Evolutionary conservation across 129 eudicot species (phyloP).

Genomic region (Flaveria ramosissima): DNA sequence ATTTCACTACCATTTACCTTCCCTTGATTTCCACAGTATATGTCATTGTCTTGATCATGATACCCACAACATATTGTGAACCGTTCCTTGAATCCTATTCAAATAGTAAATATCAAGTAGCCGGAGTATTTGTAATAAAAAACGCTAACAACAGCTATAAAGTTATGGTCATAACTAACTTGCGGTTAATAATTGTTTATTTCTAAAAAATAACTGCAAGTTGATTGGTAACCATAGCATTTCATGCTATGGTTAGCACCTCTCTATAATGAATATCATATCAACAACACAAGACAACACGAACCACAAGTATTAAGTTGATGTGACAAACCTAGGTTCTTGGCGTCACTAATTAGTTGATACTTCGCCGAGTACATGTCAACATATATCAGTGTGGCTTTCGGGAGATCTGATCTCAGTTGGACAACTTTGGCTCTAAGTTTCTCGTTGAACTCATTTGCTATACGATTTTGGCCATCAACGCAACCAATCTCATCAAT

Average conservation of each 20-base stretch:
- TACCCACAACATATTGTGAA: constrained; percentile 67
- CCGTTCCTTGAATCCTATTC: constrained; percentile 62
- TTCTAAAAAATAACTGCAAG: neutral
- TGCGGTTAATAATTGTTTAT: neutral
- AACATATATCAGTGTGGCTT: constrained; percentile 64
- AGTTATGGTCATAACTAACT: neutral
- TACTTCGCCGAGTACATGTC: constrained; percentile 70
- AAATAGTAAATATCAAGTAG: neutral
- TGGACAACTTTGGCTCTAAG: constrained; percentile 52
- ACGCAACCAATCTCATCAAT: constrained; percentile 67
- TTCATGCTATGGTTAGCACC: neutral
- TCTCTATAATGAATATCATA: neutral
- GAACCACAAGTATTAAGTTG: neutral
- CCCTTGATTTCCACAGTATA: constrained; percentile 69
- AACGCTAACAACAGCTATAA: neutral
- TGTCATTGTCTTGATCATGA: constrained; percentile 45
- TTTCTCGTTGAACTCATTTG: constrained; percentile 61
- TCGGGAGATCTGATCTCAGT: constrained; percentile 51
- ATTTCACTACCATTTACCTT: constrained; percentile 55
- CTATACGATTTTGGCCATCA: constrained; percentile 47
- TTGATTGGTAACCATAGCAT: neutral
- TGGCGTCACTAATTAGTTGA: constrained; percentile 52
- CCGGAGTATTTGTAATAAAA: neutral
- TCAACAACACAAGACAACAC: too few relatives aligned
- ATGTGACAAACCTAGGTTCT: constrained; percentile 53